Conservation (phyloP, 805 yeast species). For the Brettanomyces naardenensis region DNA sequence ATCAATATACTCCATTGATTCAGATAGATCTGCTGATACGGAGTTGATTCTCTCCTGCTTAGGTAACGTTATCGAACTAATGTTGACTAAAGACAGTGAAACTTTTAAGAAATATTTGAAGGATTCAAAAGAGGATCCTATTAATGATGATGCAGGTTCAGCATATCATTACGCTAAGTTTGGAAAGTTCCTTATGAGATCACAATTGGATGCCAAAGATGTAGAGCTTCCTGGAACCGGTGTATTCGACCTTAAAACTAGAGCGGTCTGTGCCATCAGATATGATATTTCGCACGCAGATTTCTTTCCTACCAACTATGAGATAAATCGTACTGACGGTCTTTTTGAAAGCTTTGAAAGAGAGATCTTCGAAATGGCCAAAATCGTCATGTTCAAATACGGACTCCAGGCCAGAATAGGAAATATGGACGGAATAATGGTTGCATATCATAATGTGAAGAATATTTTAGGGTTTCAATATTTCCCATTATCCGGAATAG, state of each 20-base stretch:
- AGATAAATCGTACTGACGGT: constrained; percentile 55
- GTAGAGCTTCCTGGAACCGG: constrained; percentile 79
- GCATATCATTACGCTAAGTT: constrained; percentile 65
- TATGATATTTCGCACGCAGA: constrained; percentile 56
- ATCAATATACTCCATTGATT: constrained; percentile 51
- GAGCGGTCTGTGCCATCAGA: constrained; percentile 85
- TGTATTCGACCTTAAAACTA: constrained; percentile 82
- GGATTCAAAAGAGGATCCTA: constrained; percentile 5
- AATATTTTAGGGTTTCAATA: constrained; percentile 87
- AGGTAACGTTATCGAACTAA: constrained; percentile 74
- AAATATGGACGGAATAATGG: constrained; percentile 91
- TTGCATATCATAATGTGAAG: constrained; percentile 82
- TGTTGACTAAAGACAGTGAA: constrained; percentile 54
- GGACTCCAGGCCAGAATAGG: constrained; percentile 91
- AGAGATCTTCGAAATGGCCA: constrained; percentile 67
- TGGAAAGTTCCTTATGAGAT: constrained; percentile 71
- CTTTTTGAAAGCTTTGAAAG: constrained; percentile 72
- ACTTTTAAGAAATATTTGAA: constrained; percentile 36
- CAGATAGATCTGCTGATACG: constrained; percentile 58
- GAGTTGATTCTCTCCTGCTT: constrained; percentile 64
- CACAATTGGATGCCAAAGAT: constrained; percentile 85
- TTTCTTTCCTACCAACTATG: constrained; percentile 56
- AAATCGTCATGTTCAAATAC: constrained; percentile 76
- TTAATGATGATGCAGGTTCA: constrained; percentile 4
- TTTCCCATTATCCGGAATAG: constrained; percentile 67